Conservation (phyloP, 176 grass and related monocot species). For the Alloteropsis semialata region DNA sequence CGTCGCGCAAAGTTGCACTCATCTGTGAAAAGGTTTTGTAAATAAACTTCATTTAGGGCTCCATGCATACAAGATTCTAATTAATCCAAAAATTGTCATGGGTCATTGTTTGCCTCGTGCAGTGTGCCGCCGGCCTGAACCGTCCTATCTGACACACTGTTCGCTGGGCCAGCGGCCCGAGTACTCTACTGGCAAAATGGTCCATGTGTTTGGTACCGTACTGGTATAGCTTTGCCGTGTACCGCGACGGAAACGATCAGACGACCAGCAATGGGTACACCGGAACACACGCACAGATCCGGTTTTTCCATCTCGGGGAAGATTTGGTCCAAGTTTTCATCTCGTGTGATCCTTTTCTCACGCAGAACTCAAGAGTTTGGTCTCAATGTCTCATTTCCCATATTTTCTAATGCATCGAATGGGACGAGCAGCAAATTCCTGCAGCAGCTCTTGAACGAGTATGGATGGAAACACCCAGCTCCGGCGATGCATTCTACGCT, state of each 20-base stretch:
- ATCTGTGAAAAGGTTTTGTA: too few relatives aligned
- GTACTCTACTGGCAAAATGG: not conserved
- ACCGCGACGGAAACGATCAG: not conserved
- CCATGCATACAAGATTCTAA: too few relatives aligned
- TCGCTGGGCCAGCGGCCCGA: not conserved
- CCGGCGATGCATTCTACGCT: not conserved
- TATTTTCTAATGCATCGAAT: too few relatives aligned
- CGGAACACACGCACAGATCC: not conserved
- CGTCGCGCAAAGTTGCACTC: too few relatives aligned
- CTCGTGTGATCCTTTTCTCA: conserved; percentile 25
- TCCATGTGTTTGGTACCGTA: not conserved
- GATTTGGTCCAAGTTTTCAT: conserved; percentile 21
- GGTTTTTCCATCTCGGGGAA: not conserved
- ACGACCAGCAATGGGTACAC: conserved; percentile 14
- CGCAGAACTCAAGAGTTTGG: not conserved
- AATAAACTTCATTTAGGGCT: too few relatives aligned
- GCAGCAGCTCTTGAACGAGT: not conserved
- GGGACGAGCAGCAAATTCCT: too few relatives aligned
- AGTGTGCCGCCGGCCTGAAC: conserved; percentile 6
- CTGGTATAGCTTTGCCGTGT: not conserved
- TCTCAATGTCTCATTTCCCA: not conserved
- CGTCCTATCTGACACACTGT: not conserved
- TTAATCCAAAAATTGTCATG: too few relatives aligned
- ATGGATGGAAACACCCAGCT: not conserved
- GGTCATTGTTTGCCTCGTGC: conserved; percentile 1